Percentiles rank a stretch among this genome's conserved stretches.
phyloP scores from a whole-genome alignment of 768 basidiomycete species.

The Boletus speciosus region DNA sequence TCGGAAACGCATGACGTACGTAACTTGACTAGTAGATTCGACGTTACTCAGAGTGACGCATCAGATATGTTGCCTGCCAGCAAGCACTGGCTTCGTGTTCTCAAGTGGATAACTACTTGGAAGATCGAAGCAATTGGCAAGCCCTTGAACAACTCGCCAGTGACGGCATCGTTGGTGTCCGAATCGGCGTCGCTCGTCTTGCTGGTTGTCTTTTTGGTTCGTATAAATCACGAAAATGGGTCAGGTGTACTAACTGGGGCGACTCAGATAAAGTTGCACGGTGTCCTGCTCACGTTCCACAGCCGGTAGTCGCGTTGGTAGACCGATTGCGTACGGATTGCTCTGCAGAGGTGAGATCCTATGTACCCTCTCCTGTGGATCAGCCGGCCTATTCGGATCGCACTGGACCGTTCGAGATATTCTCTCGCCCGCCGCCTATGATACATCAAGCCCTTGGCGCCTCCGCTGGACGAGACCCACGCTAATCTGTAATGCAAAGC shows the following conservation, averaged over 20 bases:
- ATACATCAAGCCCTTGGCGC: constrained; percentile 1
- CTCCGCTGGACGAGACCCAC: constrained; percentile 6
- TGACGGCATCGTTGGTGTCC: constrained; percentile 78
- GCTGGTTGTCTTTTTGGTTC: constrained; percentile 54
- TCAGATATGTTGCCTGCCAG: constrained; percentile 72
- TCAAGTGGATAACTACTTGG: constrained; percentile 35
- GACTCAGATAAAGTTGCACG: constrained; percentile 14
- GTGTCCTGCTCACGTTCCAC: constrained; percentile 27
- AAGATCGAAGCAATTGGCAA: constrained; percentile 46
- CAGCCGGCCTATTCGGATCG: constrained; percentile 7
- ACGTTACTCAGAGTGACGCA: constrained; percentile 15
- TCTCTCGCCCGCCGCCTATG: constrained; percentile 37
- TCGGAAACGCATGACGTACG: constrained; percentile 72
- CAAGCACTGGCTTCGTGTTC: constrained; percentile 49
- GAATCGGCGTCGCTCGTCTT: constrained; percentile 81
- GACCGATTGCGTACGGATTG: constrained; percentile 49
- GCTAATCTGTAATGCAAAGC: constrained; percentile 5
- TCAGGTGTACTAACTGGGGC: constrained; percentile 4
- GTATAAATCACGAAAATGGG: constrained; percentile 22
- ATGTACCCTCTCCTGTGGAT: constrained; percentile 39
- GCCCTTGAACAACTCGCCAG: constrained; percentile 52
- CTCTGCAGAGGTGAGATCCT: constrained; percentile 62
- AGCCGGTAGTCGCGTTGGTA: constrained; percentile 38
- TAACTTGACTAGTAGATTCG: constrained; percentile 13
- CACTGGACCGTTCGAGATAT: constrained; percentile 31